phyloP scores from a whole-genome alignment of 805 yeast genomes.

The Suhomyces prunicola region DNA sequence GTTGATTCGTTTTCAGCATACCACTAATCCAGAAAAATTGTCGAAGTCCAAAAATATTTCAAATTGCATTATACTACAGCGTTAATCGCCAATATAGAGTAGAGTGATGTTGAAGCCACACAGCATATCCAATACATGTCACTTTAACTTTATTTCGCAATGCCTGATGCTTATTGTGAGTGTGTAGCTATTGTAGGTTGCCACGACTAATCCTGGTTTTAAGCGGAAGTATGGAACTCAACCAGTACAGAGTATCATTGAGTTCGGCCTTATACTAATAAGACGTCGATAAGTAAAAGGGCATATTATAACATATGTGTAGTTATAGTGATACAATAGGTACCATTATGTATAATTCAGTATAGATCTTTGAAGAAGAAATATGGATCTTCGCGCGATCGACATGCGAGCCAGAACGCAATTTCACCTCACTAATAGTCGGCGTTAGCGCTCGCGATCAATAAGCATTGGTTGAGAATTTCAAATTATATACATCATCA shows the following conservation, averaged over 20 bases:
- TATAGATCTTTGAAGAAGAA: neutral
- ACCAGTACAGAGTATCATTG: neutral
- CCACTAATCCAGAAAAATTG: neutral
- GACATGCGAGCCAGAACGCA: neutral
- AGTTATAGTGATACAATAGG: no score
- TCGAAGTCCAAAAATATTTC: neutral
- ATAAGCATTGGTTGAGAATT: neutral
- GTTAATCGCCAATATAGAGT: neutral
- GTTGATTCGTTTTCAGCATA: neutral
- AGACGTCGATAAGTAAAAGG: neutral
- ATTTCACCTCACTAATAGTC: neutral
- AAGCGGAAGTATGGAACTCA: neutral
- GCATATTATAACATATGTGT: neutral
- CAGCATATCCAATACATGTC: neutral
- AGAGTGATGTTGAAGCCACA: neutral
- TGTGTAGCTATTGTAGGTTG: neutral
- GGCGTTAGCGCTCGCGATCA: neutral
- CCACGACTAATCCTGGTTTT: neutral
- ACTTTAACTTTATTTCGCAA: neutral
- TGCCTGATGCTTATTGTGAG: no score
- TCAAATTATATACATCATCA: neutral
- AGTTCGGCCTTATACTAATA: neutral
- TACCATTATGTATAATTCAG: neutral
- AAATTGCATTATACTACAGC: neutral
- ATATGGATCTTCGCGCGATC: neutral